Conservation (phyloP, 2,329 filamentous ascomycete species). For the Thelonectria rubi region DNA sequence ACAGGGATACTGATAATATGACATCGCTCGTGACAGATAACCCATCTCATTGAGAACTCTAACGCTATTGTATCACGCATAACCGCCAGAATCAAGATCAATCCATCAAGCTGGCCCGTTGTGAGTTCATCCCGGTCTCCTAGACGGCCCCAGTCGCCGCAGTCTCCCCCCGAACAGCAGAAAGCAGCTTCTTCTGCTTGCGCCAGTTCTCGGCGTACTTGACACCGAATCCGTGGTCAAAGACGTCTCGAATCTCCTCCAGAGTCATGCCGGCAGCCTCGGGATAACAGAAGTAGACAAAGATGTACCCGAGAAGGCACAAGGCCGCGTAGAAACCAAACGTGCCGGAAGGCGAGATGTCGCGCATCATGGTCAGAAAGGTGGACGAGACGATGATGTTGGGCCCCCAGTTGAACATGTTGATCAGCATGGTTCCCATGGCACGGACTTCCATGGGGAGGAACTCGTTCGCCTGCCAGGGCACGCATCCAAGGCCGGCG, state of each 20-base stretch:
- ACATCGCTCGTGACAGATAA: too few species aligned
- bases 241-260: constrained; percentile 59
- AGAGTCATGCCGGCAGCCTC: constrained; percentile 62
- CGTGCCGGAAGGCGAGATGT: constrained; percentile 28
- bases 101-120: background rate
- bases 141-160: background rate
- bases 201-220: constrained; percentile 35
- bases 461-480: constrained; percentile 38
- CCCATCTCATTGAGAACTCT: too few species aligned
- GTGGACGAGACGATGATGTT: constrained; percentile 45
- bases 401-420: constrained; percentile 53
- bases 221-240: constrained; percentile 56
- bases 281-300: constrained; percentile 58
- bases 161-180: background rate
- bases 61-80: background rate
- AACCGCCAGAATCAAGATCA: background rate
- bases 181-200: constrained; percentile 27
- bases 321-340: constrained; percentile 31
- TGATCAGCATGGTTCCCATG: constrained; percentile 56
- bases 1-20: too few species aligned
- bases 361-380: constrained; percentile 32
- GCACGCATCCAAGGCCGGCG: constrained; percentile 33
- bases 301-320: constrained; percentile 25
- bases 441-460: constrained; percentile 53
- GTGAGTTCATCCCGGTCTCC: background rate